Conservation (phyloP, 1,284 basidiomycete genomes). For the Paramarasmius palmivorus region DNA sequence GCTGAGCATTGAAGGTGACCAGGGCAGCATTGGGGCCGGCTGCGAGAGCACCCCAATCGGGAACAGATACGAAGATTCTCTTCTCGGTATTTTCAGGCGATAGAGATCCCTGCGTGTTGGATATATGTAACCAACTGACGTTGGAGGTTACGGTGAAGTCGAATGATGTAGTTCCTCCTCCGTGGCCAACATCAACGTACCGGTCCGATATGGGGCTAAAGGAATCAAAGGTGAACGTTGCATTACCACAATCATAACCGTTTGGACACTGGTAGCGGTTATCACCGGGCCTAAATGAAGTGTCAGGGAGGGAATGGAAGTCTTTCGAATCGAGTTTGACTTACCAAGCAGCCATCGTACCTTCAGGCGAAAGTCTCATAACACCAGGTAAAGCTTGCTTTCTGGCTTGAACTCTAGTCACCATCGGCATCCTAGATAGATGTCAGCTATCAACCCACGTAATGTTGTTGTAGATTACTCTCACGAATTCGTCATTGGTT, state of each 20-base stretch:
- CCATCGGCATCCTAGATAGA: constrained; percentile 48
- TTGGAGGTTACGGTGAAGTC: no score
- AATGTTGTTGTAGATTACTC: neutral
- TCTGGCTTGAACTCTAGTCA: constrained; percentile 54
- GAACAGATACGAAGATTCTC: constrained; percentile 54
- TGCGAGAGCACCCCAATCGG: constrained; percentile 57
- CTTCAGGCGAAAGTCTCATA: constrained; percentile 65
- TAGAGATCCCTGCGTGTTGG: no score
- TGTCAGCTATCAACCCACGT: neutral
- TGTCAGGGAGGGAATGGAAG: neutral
- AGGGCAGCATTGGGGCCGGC: constrained; percentile 39
- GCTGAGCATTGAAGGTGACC: constrained; percentile 47
- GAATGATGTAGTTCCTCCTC: no score
- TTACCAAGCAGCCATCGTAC: constrained; percentile 58
- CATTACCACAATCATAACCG: no score
- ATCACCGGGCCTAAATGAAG: no score
- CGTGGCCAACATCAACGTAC: no score
- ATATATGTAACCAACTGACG: no score
- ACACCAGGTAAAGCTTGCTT: constrained; percentile 59
- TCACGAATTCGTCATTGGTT: constrained; percentile 15
- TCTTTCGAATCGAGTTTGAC: neutral
- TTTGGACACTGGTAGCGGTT: no score
- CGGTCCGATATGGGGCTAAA: no score
- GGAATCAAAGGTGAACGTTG: no score
- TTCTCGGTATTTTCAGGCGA: constrained; percentile 45